phyloP scores from a whole-genome alignment of 2,329 filamentous ascomycete species.

The Clarireedia paspali region DNA sequence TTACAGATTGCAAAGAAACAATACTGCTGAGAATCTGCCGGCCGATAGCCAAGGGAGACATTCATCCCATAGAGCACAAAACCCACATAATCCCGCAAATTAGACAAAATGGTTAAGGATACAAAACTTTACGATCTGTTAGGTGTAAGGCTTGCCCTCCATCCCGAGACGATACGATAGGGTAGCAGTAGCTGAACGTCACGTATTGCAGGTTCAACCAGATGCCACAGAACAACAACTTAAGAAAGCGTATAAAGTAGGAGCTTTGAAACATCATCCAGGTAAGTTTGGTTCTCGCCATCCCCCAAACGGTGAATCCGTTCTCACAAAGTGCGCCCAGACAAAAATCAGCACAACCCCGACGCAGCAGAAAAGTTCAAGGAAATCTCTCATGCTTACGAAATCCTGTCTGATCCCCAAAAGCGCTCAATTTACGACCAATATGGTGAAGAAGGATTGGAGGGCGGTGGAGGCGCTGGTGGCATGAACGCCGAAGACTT shows the following conservation, averaged over 20 bases:
- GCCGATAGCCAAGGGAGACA: neutral
- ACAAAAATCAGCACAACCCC: slow-evolving; percentile 95
- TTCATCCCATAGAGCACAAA: neutral
- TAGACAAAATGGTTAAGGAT: slow-evolving; percentile 64
- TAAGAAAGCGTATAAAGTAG: slow-evolving; percentile 83
- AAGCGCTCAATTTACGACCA: slow-evolving; percentile 93
- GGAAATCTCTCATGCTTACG: slow-evolving; percentile 91
- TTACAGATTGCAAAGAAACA: no score
- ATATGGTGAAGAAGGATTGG: slow-evolving; percentile 93
- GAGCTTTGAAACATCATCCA: slow-evolving; percentile 77
- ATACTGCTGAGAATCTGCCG: neutral
- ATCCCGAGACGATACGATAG: neutral
- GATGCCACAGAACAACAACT: slow-evolving; percentile 77
- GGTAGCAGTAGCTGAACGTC: slow-evolving; percentile 21
- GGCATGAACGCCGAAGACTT: slow-evolving; percentile 96
- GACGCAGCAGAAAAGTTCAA: slow-evolving; percentile 97
- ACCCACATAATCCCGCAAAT: neutral
- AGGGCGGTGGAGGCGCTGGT: slow-evolving; percentile 69
- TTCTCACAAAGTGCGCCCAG: slow-evolving; percentile 36
- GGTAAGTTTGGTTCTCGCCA: slow-evolving; percentile 42
- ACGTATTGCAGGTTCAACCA: slow-evolving; percentile 57
- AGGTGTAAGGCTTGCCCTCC: slow-evolving; percentile 48
- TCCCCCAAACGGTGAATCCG: slow-evolving; percentile 1
- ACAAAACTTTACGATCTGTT: slow-evolving; percentile 73
- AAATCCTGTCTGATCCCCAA: slow-evolving; percentile 84